Evolutionary conservation across 176 grass and related monocot species (phyloP), one percentile per base, ranked within the genome.

Genomic region (Rhynchospora breviuscula): DNA sequence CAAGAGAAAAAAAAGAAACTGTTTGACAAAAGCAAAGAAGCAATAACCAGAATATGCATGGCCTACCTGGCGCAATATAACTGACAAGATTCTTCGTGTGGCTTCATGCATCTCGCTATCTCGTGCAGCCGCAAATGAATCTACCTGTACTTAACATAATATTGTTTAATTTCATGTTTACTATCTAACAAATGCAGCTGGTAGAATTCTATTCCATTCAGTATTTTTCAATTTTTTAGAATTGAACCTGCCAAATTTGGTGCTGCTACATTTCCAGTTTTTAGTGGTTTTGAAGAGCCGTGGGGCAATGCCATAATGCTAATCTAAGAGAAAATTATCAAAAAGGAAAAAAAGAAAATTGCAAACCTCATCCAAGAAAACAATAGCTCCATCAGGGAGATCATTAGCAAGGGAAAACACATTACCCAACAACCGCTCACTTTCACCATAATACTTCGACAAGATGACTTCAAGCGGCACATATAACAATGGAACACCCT

Each of bases 361-460:
- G 22, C 25, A 29, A 90, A 98, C 92, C 95, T 98, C 95, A 87
- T 98, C 95, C 46, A 98, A 88, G 62, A 98, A 98, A 84, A 98
- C 79, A 66, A 98, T 98, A 73, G 92, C 91, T 78, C 95, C 95
- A 88, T 88, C 87, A 83, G 91, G 92, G 87, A 98, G 92, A 48
- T 98, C 89, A 59, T 98, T 98, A 68, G 95, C 95, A 89, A 95
- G 95, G 81, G 92, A 91, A 86, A 98, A 98, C 47, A 98, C 91
- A 85, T 90, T 93, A 71, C 93, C 93, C 62, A 98, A 81, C 40
- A 95, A 79, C 49, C 89, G 92, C 76, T 98, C 96, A 33, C 96
- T 98, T 89, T 98, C 89, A 86, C 92, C 95, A 91, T 95, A 98
- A 84, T 93, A 98, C 87, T 98, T 98, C 12, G 96, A 98, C 93